These are phyloP conservation scores for Alternaria novae-zelandiae DNA, from an alignment of 2,329 filamentous ascomycete species.

Conservation along the genomic window DNA sequence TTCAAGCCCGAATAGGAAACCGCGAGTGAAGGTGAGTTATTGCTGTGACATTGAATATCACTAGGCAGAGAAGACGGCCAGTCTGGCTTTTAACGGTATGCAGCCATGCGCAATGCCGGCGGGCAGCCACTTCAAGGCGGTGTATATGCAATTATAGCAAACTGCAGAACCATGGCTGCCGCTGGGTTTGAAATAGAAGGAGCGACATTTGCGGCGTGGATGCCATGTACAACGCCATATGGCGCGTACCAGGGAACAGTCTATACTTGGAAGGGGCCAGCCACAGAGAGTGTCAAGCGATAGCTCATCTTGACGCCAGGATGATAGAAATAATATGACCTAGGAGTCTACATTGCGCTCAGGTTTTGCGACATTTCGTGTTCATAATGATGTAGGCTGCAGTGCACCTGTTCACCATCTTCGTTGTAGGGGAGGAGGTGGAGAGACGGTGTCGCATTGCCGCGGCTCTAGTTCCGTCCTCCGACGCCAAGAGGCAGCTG, in stretches of 20 bases:
- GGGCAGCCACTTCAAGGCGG: slow-evolving; percentile 17
- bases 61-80: slow-evolving; percentile 7
- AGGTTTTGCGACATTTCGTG: background rate
- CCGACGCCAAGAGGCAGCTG: slow-evolving; percentile 23
- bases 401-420: background rate
- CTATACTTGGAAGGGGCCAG: background rate
- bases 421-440: background rate
- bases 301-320: background rate
- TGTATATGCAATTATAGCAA: slow-evolving; percentile 17
- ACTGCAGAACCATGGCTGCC: slow-evolving; percentile 10
- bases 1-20: slow-evolving; percentile 5
- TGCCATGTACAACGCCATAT: background rate
- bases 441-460: slow-evolving; percentile 19
- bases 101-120: slow-evolving; percentile 17
- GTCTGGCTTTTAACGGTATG: slow-evolving; percentile 17
- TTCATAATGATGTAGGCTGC: background rate
- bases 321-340: no score
- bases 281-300: background rate
- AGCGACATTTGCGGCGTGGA: slow-evolving; percentile 12
- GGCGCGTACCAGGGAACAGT: background rate
- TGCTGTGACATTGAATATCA: background rate
- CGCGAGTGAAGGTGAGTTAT: slow-evolving; percentile 17
- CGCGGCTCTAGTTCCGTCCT: slow-evolving; percentile 12
- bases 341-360: background rate
- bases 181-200: slow-evolving; percentile 8